These are phyloP conservation scores for Neurospora tetraspora DNA, from an alignment of 495 filamentous ascomycete species.

Conservation along the genomic window DNA sequence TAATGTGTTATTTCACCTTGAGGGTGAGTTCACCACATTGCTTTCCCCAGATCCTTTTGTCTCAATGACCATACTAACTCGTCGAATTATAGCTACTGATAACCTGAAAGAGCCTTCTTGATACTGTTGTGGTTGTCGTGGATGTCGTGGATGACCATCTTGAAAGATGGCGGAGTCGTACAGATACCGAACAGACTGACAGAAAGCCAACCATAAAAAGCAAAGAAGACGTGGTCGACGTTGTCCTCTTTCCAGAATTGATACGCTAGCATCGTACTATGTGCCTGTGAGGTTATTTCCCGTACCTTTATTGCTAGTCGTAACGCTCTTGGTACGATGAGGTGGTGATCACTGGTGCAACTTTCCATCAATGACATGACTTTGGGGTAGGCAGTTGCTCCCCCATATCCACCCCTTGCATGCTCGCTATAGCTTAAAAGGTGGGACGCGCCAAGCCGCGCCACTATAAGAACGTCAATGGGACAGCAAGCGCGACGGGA, in stretches of 20 bases:
- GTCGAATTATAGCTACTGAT: constrained; percentile 55
- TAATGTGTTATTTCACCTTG: constrained; percentile 93
- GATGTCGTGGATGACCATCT: background rate
- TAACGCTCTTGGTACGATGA: background rate
- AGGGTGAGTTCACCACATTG: constrained; percentile 49
- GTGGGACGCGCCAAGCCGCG: background rate
- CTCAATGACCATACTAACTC: background rate
- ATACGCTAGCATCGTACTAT: no score
- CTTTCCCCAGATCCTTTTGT: background rate
- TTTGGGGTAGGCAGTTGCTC: background rate
- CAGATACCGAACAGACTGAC: background rate
- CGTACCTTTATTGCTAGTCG: background rate
- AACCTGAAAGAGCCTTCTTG: constrained; percentile 70
- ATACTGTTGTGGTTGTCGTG: constrained; percentile 6
- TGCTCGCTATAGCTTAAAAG: background rate
- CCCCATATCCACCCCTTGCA: background rate
- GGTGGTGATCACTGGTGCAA: background rate
- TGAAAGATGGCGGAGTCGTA: background rate
- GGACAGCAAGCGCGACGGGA: background rate
- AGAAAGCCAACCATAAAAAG: background rate
- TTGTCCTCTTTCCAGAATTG: background rate
- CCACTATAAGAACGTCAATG: background rate
- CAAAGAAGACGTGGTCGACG: background rate
- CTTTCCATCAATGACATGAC: background rate
- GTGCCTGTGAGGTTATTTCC: background rate